phyloP scores from a whole-genome alignment of 1,139 yeast genomes.

The Lipomyces yarrowii region DNA sequence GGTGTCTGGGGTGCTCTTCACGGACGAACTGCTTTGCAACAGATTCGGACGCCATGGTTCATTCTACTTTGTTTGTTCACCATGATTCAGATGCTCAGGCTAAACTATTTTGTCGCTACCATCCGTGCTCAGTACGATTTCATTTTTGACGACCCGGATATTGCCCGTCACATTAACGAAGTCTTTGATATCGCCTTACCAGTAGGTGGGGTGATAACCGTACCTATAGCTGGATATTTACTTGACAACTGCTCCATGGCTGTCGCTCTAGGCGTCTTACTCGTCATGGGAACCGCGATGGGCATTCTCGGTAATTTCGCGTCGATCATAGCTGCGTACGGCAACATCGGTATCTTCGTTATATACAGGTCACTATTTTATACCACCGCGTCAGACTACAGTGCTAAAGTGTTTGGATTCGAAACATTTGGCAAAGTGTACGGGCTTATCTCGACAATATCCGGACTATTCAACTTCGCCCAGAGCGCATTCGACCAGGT shows the following conservation, averaged over 20 bases:
- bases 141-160: constrained; percentile 56
- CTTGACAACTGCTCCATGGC: constrained; percentile 74
- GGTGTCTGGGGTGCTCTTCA: constrained; percentile 89
- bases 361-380: constrained; percentile 88
- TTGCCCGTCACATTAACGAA: constrained; percentile 63
- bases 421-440: constrained; percentile 91
- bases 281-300: constrained; percentile 55
- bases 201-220: constrained; percentile 78
- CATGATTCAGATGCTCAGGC: constrained; percentile 83
- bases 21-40: constrained; percentile 60
- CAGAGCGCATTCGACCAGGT: constrained; percentile 69
- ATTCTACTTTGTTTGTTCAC: constrained; percentile 74
- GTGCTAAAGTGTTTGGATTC: constrained; percentile 92
- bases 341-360: constrained; percentile 73
- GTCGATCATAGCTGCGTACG: constrained; percentile 54
- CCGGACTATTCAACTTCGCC: constrained; percentile 74
- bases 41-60: constrained; percentile 78
- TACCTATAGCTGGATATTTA: constrained; percentile 83
- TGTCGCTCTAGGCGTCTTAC: constrained; percentile 56
- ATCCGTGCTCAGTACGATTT: constrained; percentile 75
- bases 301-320: constrained; percentile 70
- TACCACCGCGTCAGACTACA: constrained; percentile 87
- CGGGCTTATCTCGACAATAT: constrained; percentile 78
- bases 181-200: constrained; percentile 87
- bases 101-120: constrained; percentile 90